Percentiles rank a stretch among this genome's conserved stretches.
phyloP scores from a whole-genome alignment of 495 filamentous ascomycete species.

The Podospora conica region DNA sequence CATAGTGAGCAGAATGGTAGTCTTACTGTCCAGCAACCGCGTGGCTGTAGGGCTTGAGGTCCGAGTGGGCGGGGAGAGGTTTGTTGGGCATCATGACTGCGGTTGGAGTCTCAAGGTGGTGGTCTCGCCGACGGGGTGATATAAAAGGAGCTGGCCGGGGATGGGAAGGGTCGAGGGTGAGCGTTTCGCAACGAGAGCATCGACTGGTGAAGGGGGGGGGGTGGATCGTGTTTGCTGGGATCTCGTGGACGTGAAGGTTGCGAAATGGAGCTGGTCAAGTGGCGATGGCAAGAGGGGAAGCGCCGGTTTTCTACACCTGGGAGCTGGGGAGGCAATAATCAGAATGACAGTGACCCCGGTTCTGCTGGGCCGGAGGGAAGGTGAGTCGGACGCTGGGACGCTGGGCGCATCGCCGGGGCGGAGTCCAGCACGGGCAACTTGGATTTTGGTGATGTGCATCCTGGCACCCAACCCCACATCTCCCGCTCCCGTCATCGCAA shows the following conservation, averaged over 20 bases:
- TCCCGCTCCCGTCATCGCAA: constrained; percentile 12
- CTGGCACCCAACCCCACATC: constrained; percentile 5
- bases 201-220: neutral
- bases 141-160: neutral
- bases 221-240: neutral
- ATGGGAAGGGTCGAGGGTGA: neutral
- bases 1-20: neutral
- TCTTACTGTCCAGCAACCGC: constrained; percentile 94
- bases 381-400: neutral
- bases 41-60: constrained; percentile 68
- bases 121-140: neutral
- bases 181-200: neutral
- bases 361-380: neutral
- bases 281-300: neutral
- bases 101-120: neutral
- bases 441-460: neutral
- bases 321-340: neutral
- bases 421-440: neutral
- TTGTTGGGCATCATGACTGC: constrained; percentile 26
- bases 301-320: neutral
- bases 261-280: neutral
- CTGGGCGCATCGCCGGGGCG: constrained; percentile 3
- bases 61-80: constrained; percentile 40
- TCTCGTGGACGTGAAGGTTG: neutral
- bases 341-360: neutral